phyloP scores from a whole-genome alignment of 306 rosid species.

The Alnus glutinosa region DNA sequence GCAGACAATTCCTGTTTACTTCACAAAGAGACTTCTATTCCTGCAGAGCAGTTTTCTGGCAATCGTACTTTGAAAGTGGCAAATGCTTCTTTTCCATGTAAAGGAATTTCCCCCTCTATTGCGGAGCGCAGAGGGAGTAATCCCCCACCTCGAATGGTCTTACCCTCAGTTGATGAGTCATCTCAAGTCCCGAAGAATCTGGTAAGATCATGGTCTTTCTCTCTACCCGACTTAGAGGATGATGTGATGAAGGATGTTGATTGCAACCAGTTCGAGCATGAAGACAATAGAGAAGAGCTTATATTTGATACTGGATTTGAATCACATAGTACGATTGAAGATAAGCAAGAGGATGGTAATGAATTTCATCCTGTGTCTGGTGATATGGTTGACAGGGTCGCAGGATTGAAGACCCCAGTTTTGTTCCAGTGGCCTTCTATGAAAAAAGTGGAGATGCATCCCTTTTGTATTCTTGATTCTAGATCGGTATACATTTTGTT shows the following conservation, averaged over 20 bases:
- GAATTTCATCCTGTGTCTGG: background rate
- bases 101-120: conserved; percentile 58
- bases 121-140: conserved; percentile 94
- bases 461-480: conserved; percentile 31
- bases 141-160: conserved; percentile 78
- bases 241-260: conserved; percentile 45
- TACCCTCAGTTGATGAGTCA: conserved; percentile 57
- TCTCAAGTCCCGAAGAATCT: conserved; percentile 42
- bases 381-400: conserved; percentile 7
- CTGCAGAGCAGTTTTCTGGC: conserved; percentile 42
- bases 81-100: conserved; percentile 30
- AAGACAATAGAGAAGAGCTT: conserved; percentile 35
- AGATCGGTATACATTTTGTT: conserved; percentile 36
- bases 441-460: conserved; percentile 28
- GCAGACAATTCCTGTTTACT: conserved; percentile 38
- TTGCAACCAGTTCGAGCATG: conserved; percentile 43
- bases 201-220: conserved; percentile 63
- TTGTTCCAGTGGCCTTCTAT: conserved; percentile 49
- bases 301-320: conserved; percentile 41
- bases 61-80: conserved; percentile 30
- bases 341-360: conserved; percentile 12
- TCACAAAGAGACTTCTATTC: conserved; percentile 41
- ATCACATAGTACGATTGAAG: conserved; percentile 27
- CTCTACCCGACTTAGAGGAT: conserved; percentile 51
- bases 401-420: conserved; percentile 19